Evolutionary conservation across 2,329 filamentous ascomycete genomes (phyloP), one percentile per base, ranked within the genome.

Genomic region (Fusarium sp.): DNA sequence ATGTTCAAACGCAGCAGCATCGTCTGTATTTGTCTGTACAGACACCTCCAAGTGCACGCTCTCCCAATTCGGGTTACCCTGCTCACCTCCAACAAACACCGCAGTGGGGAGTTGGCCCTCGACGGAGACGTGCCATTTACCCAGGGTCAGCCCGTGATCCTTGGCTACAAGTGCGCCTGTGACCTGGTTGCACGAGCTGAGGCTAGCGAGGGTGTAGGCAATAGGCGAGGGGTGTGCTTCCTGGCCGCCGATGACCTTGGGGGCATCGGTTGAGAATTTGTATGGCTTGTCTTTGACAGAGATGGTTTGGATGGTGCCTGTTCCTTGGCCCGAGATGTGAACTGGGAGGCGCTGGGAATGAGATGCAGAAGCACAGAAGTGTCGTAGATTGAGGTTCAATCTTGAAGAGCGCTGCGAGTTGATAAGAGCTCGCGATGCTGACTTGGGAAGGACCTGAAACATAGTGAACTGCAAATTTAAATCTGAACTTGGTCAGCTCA

Each of bases 361-460:
- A 19, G 46, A 10, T 5, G 21, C 11, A 7, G 29, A 23, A 18
- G 46, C 3, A 4, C 10, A 49, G 6, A 49, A 33, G 5, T 10
- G 8, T 8, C 29, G 8, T 4, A 23, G 11, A 49, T 3, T 33
- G 16, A 19, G 16, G 6, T 5, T 19, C 1, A 33, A 19, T 33
- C 9, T 49, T 8, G 16, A 14, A 8, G 8, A 33, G 46, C 11
- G 46, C 16, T 23, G 29, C 4, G 16, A 23, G 29, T 15, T 23
- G 21, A 23, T 15, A 3, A 49, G 4, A 14, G 16, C 29, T 33
- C n/a, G 29, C n/a, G n/a, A 33, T 23, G 16, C 10, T 19, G 29
- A 23, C 8, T 2, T 23, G 18, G 14, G 8, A 23, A 1, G 2
- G 0, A 16, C 1, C 0, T 19, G 16, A 23, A 23, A 10, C 46